These are phyloP conservation scores for Chalciporus piperatoides DNA, from an alignment of 1,284 basidiomycete species.

Conservation along the genomic window DNA sequence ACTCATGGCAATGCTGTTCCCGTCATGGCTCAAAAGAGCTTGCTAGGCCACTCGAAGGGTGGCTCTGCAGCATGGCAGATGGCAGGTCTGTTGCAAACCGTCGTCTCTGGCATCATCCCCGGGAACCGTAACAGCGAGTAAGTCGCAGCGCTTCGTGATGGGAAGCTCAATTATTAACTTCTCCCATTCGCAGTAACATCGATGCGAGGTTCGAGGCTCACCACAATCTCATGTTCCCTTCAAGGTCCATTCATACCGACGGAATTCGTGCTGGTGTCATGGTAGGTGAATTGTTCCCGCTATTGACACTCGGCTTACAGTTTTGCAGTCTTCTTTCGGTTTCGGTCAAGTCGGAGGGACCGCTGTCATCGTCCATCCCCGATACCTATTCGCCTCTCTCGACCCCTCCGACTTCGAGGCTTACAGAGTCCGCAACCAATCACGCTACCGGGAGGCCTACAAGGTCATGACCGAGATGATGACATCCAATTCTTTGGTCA, in stretches of 20 bases:
- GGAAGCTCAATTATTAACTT: slow-evolving; percentile 22
- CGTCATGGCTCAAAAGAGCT: slow-evolving; percentile 95
- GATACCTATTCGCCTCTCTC: slow-evolving; percentile 84
- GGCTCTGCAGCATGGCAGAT: slow-evolving; percentile 98
- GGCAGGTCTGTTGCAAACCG: slow-evolving; percentile 86
- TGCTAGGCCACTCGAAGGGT: slow-evolving; percentile 95
- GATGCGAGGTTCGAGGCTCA: slow-evolving; percentile 90
- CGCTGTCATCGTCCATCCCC: slow-evolving; percentile 85
- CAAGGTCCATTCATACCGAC: slow-evolving; percentile 91
- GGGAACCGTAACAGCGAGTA: slow-evolving; percentile 95
- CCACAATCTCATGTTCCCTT: slow-evolving; percentile 94
- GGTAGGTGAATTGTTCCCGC: slow-evolving; percentile 41
- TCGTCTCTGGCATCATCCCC: slow-evolving; percentile 87
- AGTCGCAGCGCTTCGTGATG: slow-evolving; percentile 31
- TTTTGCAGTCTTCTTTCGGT: slow-evolving; percentile 84
- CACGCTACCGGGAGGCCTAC: slow-evolving; percentile 77
- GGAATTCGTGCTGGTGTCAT: slow-evolving; percentile 89
- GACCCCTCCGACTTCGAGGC: slow-evolving; percentile 69
- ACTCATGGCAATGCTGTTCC: slow-evolving; percentile 94
- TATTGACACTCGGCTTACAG: not conserved
- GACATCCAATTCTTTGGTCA: slow-evolving; percentile 89
- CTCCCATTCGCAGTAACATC: slow-evolving; percentile 60
- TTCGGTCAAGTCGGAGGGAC: slow-evolving; percentile 99
- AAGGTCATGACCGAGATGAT: slow-evolving; percentile 95
- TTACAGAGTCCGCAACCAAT: slow-evolving; percentile 71